Evolutionary conservation across 192 early-diverging fungal species (phyloP).

Genomic region (Lobulomyces angularis): DNA sequence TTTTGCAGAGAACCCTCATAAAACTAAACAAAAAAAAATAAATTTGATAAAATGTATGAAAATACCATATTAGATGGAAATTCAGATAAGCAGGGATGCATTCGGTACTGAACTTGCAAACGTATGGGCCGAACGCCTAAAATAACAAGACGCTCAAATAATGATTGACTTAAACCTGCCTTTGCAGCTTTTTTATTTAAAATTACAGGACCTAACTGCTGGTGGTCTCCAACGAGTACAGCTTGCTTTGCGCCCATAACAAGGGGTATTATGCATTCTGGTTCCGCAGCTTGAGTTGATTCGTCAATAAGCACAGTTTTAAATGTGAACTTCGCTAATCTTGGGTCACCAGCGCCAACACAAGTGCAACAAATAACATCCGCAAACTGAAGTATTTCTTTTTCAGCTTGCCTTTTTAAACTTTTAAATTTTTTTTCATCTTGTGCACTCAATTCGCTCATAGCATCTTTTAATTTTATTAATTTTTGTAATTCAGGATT

Average conservation of each 20-base stretch:
- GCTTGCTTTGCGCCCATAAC: constrained; percentile 92
- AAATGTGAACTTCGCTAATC: constrained; percentile 78
- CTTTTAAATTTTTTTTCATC: constrained; percentile 80
- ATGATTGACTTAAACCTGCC: constrained; percentile 86
- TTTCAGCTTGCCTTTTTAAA: constrained; percentile 75
- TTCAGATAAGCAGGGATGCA: constrained; percentile 98
- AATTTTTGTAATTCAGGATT: constrained; percentile 88
- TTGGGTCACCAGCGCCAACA: constrained; percentile 91
- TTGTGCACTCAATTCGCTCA: constrained; percentile 77
- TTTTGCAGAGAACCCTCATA: constrained; percentile 98
- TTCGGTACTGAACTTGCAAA: constrained; percentile 96
- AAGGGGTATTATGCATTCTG: constrained; percentile 95
- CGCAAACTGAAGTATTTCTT: constrained; percentile 81
- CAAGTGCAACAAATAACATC: constrained; percentile 98
- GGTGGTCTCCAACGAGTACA: constrained; percentile 96
- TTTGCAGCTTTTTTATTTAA: constrained; percentile 92
- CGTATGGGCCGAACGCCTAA: constrained; percentile 86
- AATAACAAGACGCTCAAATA: constrained; percentile 92
- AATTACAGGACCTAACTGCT: constrained; percentile 96
- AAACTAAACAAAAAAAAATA: no score
- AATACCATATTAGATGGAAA: constrained; percentile 99
- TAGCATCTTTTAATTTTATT: constrained; percentile 70
- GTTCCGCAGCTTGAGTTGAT: constrained; percentile 92
- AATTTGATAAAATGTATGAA: no score
- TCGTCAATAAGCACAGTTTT: constrained; percentile 93